phyloP scores from a whole-genome alignment of 2,329 filamentous ascomycete species.

The Zasmidium citrigriseum region DNA sequence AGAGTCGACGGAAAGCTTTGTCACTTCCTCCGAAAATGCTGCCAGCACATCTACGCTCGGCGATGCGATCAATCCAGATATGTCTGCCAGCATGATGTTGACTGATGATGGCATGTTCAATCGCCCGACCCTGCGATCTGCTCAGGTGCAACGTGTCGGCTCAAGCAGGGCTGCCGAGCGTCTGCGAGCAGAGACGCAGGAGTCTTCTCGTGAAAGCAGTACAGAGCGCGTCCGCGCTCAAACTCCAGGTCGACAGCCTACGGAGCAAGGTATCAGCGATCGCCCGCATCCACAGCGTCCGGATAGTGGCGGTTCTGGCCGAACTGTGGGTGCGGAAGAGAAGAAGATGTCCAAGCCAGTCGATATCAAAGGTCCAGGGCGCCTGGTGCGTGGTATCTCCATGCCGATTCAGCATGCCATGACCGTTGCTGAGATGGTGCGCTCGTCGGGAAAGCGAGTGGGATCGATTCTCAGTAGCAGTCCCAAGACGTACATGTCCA shows the following conservation, averaged over 20 bases:
- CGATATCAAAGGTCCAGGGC: slow-evolving; percentile 12
- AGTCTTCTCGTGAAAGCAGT: slow-evolving; percentile 37
- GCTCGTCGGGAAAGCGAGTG: slow-evolving; percentile 75
- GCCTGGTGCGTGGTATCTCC: slow-evolving; percentile 23
- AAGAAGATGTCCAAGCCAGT: slow-evolving; percentile 5
- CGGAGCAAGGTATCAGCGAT: slow-evolving; percentile 17
- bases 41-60: slow-evolving; percentile 23
- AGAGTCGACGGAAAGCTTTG: slow-evolving; percentile 72
- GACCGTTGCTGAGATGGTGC: slow-evolving; percentile 23
- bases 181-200: slow-evolving; percentile 36
- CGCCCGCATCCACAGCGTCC: slow-evolving; percentile 13
- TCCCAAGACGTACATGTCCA: slow-evolving; percentile 94
- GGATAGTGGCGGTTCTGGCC: slow-evolving; percentile 17
- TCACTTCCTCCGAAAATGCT: slow-evolving; percentile 32
- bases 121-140: slow-evolving; percentile 63
- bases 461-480: slow-evolving; percentile 68
- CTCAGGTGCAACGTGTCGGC: slow-evolving; percentile 21
- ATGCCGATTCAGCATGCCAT: slow-evolving; percentile 22
- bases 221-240: slow-evolving; percentile 28
- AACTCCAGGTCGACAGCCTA: slow-evolving; percentile 31
- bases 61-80: slow-evolving; percentile 24
- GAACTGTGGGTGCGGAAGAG: slow-evolving; percentile 13
- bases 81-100: slow-evolving; percentile 89
- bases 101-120: slow-evolving; percentile 85
- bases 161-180: slow-evolving; percentile 27